Evolutionary conservation across 1,139 yeast species (phyloP).

Genomic region (Geotrichum klebahnii): DNA sequence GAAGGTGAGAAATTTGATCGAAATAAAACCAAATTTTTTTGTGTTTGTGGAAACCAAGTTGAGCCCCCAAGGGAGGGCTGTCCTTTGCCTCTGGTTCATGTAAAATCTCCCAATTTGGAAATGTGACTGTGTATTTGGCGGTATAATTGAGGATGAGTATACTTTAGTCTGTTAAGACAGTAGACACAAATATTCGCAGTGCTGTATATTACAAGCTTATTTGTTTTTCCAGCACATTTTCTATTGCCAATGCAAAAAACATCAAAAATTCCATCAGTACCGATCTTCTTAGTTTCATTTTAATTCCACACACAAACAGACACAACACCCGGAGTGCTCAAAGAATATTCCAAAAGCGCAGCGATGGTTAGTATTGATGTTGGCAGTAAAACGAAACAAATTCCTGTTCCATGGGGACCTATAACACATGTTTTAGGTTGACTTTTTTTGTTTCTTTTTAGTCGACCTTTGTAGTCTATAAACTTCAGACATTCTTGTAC

Average conservation of each 20-base stretch:
- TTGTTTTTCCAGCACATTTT: too few relatives aligned
- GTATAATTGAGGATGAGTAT: background rate
- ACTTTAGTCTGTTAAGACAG: background rate
- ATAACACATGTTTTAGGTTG: too few relatives aligned
- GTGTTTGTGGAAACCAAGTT: slow-evolving; percentile 54
- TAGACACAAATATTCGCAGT: background rate
- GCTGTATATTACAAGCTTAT: too few relatives aligned
- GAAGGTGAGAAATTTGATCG: slow-evolving; percentile 1
- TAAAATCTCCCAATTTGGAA: background rate
- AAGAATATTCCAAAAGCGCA: slow-evolving; percentile 51
- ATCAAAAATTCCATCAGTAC: too few relatives aligned
- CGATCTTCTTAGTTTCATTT: too few relatives aligned
- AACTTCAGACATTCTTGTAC: too few relatives aligned
- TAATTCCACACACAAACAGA: slow-evolving; percentile 3
- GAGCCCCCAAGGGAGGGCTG: too few relatives aligned
- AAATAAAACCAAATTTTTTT: slow-evolving; percentile 37
- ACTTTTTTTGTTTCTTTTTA: too few relatives aligned
- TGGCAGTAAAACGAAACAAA: background rate
- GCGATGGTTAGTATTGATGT: slow-evolving; percentile 87
- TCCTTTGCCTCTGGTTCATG: too few relatives aligned
- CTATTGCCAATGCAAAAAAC: too few relatives aligned
- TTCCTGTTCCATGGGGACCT: too few relatives aligned
- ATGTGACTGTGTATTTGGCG: slow-evolving; percentile 7
- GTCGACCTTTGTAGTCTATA: too few relatives aligned
- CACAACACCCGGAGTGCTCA: slow-evolving; percentile 79